Conservation (phyloP, 345 rosid species). For the Mercurialis annua region DNA sequence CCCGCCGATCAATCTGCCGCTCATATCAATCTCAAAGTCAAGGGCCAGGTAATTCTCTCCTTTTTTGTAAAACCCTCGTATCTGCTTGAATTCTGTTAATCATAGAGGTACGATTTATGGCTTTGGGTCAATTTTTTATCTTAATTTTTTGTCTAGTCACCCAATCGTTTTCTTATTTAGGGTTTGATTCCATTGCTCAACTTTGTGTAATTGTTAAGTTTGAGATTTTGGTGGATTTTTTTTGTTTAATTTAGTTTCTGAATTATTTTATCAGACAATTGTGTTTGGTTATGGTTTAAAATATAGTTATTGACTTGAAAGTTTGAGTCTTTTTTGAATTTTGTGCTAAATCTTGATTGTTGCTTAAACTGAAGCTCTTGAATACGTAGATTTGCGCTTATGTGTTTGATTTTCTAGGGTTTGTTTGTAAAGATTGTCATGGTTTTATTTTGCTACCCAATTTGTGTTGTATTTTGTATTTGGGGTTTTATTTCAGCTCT, state of each 20-base stretch:
- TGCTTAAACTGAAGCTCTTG: too few species aligned
- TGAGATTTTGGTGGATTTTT: not conserved
- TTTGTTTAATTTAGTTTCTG: not conserved
- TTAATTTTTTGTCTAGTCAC: not conserved
- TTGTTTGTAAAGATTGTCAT: too few species aligned
- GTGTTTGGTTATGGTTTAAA: too few species aligned
- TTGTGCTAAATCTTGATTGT: too few species aligned
- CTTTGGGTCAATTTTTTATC: not conserved
- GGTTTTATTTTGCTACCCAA: too few species aligned
- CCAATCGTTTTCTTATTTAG: not conserved
- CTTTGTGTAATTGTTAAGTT: not conserved
- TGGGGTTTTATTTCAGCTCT: too few species aligned
- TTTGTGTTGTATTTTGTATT: too few species aligned
- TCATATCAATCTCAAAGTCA: conserved; percentile 18
- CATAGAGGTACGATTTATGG: not conserved
- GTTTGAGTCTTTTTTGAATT: too few species aligned
- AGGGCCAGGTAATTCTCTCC: conserved; percentile 11
- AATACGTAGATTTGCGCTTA: too few species aligned
- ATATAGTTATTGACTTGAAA: too few species aligned
- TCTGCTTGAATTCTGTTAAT: not conserved
- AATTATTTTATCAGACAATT: too few species aligned
- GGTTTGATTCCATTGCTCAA: not conserved
- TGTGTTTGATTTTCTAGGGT: too few species aligned
- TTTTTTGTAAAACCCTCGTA: not conserved
- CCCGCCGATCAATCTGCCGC: conserved; percentile 13